Evolutionary conservation across 176 grass and related monocot genomes (phyloP), one percentile per base, ranked within the genome.

Genomic region (Carex littledalei): DNA sequence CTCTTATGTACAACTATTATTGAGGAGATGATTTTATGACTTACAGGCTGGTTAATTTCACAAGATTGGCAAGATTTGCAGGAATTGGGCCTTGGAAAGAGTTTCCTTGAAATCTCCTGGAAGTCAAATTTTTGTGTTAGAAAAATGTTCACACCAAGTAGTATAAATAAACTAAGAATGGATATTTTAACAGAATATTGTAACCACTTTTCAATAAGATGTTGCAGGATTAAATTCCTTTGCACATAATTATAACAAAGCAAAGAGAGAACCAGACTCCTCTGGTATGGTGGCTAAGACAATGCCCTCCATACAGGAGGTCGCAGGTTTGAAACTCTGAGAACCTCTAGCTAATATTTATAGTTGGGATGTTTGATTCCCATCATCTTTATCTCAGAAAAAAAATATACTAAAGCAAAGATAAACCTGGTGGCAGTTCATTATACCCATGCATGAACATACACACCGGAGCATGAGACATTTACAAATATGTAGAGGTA

Each of bases 31-130:
- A 32, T 78, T 43, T 78, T 78, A 78, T 8, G 10, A 91, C 92
- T 94, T 93, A 98, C 93, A 98, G 72, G 72, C 3, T 78, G 68
- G 59, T 88, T 72, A 98, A 61, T 57, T 85, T 53, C 58, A 14
- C 22, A n/a, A 98, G 93, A 75, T 87, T 95, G 10, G 93, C 85
- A 85, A 98, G 34, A 83, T 76, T 94, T 24, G 75, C 10, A 67
- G 91, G 92, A 88, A 98, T 70, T 56, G 93, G 89, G 70, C 93
- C 95, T 88, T 93, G 55, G 66, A 98, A 98, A 73, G 88, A 90
- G 87, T 95, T 98, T 1, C 95, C 95, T 78, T 98, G 91, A 77
- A 98, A 90, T 69, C 91, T 87, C 85, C 93, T 98, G 67, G 14
- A 83, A 78, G 63, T 78, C 43, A 34, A 78, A 34, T 9, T 72